phyloP scores from a whole-genome alignment of 2,329 filamentous ascomycete species.

The Aspergillus udagawae region DNA sequence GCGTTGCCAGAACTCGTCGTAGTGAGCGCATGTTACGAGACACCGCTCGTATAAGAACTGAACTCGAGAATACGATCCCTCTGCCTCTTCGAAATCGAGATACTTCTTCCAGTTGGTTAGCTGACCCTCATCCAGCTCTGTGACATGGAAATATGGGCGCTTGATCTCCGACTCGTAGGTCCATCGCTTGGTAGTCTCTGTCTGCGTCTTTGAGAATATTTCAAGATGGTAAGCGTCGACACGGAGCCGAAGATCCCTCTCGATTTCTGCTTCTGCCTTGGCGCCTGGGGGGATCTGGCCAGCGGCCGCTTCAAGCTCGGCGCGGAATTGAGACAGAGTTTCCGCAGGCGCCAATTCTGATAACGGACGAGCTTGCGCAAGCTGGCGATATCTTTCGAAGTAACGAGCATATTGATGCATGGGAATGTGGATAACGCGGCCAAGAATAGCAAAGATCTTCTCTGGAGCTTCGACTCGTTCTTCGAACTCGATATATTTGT shows the following conservation, averaged over 20 bases:
- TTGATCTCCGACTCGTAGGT: constrained; percentile 93
- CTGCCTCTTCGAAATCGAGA: constrained; percentile 87
- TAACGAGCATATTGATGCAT: constrained; percentile 96
- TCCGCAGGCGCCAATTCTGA: constrained; percentile 68
- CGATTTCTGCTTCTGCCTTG: constrained; percentile 71
- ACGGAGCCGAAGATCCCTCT: constrained; percentile 74
- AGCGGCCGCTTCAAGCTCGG: constrained; percentile 61
- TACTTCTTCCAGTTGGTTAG: constrained; percentile 93
- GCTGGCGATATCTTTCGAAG: constrained; percentile 80
- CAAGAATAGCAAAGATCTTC: constrained; percentile 78
- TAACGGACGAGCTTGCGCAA: constrained; percentile 70
- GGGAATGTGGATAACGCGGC: constrained; percentile 79
- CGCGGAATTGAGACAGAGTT: constrained; percentile 62
- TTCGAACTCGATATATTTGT: constrained; percentile 97
- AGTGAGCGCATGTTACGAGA: constrained; percentile 85
- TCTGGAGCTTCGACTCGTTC: constrained; percentile 81
- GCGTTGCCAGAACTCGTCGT: constrained; percentile 98
- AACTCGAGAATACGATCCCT: constrained; percentile 70
- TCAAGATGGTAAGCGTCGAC: constrained; percentile 79
- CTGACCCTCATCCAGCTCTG: constrained; percentile 80
- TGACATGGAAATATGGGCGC: constrained; percentile 94
- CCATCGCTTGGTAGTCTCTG: constrained; percentile 89
- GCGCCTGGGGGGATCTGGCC: constrained; percentile 38
- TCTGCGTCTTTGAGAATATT: constrained; percentile 74
- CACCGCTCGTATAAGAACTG: constrained; percentile 91